A percentile compares a stretch with the other conserved stretches of the same genome.
Evolutionary conservation across 225 moss, liverwort and hornwort species (phyloP).

Genomic region (Anthoceros angustus): DNA sequence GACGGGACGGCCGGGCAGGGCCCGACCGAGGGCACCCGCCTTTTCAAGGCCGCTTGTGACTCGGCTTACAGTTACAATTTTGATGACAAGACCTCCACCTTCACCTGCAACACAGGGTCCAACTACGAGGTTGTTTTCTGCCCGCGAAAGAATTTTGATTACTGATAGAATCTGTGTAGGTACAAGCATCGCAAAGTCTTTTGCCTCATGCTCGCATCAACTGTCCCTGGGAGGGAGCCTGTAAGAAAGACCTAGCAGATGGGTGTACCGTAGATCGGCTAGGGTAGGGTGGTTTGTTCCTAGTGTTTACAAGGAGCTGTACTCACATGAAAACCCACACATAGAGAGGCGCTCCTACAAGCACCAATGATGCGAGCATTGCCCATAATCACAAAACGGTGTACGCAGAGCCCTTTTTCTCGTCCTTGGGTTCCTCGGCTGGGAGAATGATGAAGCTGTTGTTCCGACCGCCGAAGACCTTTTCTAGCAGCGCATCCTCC

Average conservation of each 20-base stretch:
- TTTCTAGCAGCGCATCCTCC: not conserved
- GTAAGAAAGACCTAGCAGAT: not conserved
- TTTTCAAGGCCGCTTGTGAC: slow-evolving; percentile 13
- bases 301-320: not conserved
- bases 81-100: slow-evolving; percentile 12
- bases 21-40: slow-evolving; percentile 8
- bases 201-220: not conserved
- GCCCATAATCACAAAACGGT: slow-evolving; percentile 1
- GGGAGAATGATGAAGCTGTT: not conserved
- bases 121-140: slow-evolving; percentile 14
- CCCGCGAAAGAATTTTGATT: not conserved
- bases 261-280: not conserved
- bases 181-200: not conserved
- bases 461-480: not conserved
- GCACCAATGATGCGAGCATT: not conserved
- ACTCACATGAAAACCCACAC: not conserved
- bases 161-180: not conserved
- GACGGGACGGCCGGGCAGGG: slow-evolving; percentile 5
- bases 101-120: slow-evolving; percentile 10
- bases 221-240: not conserved
- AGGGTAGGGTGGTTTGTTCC: not conserved
- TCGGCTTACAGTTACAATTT: slow-evolving; percentile 12
- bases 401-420: not conserved
- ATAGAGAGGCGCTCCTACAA: not conserved
- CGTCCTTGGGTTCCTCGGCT: not conserved